Percentiles rank a stretch among this genome's conserved stretches.
These are phyloP conservation scores for Dothideomycetes sp. DNA, from an alignment of 2,329 filamentous ascomycete genomes.

Conservation along the genomic window DNA sequence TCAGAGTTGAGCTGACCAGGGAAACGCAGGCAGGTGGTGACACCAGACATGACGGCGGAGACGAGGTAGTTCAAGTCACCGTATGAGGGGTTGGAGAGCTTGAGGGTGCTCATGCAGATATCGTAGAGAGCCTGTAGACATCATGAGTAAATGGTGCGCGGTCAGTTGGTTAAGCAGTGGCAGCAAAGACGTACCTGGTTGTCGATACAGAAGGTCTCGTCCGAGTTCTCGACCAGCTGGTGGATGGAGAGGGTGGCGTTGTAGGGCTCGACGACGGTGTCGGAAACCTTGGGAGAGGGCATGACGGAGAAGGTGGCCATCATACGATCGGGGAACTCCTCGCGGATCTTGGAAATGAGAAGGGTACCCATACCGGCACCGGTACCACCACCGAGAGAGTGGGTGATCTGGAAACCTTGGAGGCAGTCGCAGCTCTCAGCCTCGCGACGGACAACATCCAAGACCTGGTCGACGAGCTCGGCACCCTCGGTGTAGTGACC, in stretches of 20 bases:
- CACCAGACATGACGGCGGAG: constrained; percentile 98
- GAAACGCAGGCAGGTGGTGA: constrained; percentile 98
- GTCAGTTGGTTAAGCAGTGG: constrained; percentile 17
- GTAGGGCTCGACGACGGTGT: constrained; percentile 99
- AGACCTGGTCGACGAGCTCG: constrained; percentile 94
- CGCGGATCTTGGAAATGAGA: constrained; percentile 99
- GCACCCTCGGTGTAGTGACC: constrained; percentile 99
- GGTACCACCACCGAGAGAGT: constrained; percentile 99
- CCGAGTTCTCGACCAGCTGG: constrained; percentile 99
- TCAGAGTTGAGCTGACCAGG: constrained; percentile 99
- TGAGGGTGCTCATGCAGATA: constrained; percentile 99
- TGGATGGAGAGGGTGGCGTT: constrained; percentile 98
- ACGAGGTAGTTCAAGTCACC: constrained; percentile 99
- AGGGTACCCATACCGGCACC: constrained; percentile 99
- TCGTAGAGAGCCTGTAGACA: constrained; percentile 87
- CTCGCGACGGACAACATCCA: constrained; percentile 97
- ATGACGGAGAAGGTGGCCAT: constrained; percentile 99
- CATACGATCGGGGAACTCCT: constrained; percentile 99
- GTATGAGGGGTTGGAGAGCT: constrained; percentile 97
- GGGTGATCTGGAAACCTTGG: constrained; percentile 99
- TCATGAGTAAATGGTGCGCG: constrained; percentile 5
- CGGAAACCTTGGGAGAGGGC: constrained; percentile 97
- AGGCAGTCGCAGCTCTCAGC: constrained; percentile 99
- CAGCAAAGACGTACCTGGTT: constrained; percentile 60
- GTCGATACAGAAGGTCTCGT: constrained; percentile 99